Evolutionary conservation across 306 rosid genomes (phyloP).

Genomic region (Rosa lucieae): DNA sequence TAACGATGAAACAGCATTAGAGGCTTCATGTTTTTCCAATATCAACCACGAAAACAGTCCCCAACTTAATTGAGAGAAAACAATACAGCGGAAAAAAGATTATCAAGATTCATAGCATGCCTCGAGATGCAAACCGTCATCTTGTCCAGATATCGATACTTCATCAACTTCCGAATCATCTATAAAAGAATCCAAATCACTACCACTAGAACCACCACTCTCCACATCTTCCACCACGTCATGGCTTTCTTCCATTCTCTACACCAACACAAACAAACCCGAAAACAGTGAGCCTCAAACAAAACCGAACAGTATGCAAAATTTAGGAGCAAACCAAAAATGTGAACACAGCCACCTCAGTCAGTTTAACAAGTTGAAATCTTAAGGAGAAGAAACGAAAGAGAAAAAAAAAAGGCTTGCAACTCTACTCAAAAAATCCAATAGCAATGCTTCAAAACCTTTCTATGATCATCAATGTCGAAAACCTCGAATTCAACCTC

Average conservation of each 20-base stretch:
- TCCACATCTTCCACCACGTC: conserved; percentile 60
- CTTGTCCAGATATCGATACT: conserved; percentile 58
- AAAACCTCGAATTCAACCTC: background rate
- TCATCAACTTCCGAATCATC: conserved; percentile 69
- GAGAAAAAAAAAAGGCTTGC: background rate
- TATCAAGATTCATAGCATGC: conserved; percentile 37
- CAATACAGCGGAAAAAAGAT: background rate
- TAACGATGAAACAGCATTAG: conserved; percentile 19
- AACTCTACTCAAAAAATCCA: background rate
- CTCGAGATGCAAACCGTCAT: conserved; percentile 49
- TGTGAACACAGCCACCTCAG: too few relatives aligned
- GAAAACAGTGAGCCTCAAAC: conserved; percentile 10
- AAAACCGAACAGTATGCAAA: background rate
- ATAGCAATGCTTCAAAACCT: background rate
- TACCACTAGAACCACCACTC: conserved; percentile 49
- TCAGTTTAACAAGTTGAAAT: too few relatives aligned
- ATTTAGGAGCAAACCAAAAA: background rate
- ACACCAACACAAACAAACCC: conserved; percentile 10
- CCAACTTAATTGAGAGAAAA: background rate
- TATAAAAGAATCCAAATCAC: conserved; percentile 41
- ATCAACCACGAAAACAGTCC: background rate
- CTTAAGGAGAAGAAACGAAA: too few relatives aligned
- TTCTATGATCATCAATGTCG: background rate
- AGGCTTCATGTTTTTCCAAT: background rate
- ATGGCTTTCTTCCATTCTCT: conserved; percentile 23